Percentiles rank a stretch among this genome's conserved stretches.
These are phyloP conservation scores for Abelmoschus esculentus DNA, from an alignment of 345 rosid species.

Conservation along the genomic window DNA sequence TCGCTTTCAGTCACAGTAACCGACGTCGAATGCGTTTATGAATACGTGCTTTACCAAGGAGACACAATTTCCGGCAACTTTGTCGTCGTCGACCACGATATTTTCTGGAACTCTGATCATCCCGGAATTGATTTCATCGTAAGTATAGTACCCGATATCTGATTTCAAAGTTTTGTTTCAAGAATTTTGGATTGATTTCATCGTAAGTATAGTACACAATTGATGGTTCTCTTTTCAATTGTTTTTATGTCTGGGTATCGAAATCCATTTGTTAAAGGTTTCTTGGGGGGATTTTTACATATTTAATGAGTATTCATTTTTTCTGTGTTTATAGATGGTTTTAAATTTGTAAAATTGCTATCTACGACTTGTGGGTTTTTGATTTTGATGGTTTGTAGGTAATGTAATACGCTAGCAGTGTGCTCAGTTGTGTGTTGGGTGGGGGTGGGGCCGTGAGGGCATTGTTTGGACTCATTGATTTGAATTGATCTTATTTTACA, in stretches of 20 bases:
- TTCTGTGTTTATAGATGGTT: not conserved
- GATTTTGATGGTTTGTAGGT: not conserved
- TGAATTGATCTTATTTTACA: constrained; percentile 1
- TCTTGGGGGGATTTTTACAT: not conserved
- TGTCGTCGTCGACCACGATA: constrained; percentile 97
- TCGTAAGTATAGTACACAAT: no score
- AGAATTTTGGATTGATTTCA: not conserved
- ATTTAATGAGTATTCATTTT: not conserved
- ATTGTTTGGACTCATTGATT: not conserved
- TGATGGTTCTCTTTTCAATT: not conserved
- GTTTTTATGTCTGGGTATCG: not conserved
- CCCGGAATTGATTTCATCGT: constrained; percentile 93
- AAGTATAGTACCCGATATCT: no score
- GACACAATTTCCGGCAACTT: constrained; percentile 85
- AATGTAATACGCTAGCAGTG: not conserved
- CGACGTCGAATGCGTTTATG: constrained; percentile 85
- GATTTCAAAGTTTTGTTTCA: not conserved
- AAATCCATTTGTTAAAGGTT: not conserved
- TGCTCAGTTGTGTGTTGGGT: not conserved
- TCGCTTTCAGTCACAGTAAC: constrained; percentile 83
- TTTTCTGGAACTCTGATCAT: constrained; percentile 97
- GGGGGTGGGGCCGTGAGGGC: no score
- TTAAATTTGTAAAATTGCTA: not conserved
- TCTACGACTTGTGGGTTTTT: not conserved
- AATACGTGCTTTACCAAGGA: constrained; percentile 88